phyloP scores from a whole-genome alignment of 2,329 filamentous ascomycete genomes.

The Fusarium mangiferae region DNA sequence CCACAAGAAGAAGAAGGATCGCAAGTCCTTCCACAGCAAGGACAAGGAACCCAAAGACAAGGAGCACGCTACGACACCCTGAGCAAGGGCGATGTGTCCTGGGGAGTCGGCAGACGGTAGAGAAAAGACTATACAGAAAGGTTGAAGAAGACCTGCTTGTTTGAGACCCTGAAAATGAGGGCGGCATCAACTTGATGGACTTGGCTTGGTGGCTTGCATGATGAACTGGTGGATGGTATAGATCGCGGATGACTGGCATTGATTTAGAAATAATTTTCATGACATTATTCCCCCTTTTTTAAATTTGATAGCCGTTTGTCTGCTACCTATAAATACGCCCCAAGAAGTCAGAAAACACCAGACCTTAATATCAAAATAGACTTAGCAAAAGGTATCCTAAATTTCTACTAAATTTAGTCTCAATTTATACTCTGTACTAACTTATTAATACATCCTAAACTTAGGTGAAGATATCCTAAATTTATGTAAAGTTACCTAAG shows the following conservation, averaged over 20 bases:
- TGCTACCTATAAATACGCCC: background rate
- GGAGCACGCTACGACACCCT: constrained; percentile 12
- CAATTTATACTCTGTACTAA: no score
- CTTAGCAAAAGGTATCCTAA: no score
- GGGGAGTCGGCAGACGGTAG: background rate
- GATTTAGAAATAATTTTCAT: constrained; percentile 45
- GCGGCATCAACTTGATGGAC: background rate
- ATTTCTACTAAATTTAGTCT: no score
- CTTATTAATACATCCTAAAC: no score
- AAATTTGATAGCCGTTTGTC: constrained; percentile 14
- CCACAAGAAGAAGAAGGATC: constrained; percentile 68
- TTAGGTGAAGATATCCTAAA: no score
- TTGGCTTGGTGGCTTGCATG: background rate
- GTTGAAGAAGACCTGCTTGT: background rate
- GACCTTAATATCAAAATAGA: no score
- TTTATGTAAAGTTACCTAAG: no score
- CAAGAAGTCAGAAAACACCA: no score
- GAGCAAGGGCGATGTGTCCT: background rate
- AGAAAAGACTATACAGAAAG: background rate
- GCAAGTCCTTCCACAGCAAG: constrained; percentile 47
- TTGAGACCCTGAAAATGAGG: constrained; percentile 9
- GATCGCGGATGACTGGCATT: constrained; percentile 36
- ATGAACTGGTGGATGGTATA: constrained; percentile 15
- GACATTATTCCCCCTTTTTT: constrained; percentile 36
- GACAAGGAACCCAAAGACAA: constrained; percentile 27